Conservation (phyloP, 805 yeast genomes). For the Candida ficus region DNA sequence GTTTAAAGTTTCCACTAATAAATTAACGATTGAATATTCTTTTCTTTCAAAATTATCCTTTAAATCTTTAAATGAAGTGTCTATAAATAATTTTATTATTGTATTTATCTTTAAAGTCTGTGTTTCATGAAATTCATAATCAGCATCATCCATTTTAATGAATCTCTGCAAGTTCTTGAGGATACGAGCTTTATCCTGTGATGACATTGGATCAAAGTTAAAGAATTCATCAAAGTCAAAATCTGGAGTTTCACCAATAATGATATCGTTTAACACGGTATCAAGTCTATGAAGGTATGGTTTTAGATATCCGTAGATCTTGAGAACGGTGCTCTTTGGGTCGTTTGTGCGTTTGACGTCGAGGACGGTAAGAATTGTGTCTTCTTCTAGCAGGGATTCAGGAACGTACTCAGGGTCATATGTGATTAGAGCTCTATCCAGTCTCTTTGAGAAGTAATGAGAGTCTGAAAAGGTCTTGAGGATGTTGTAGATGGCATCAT, state of each 20-base stretch:
- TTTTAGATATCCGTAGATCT: conserved; percentile 6
- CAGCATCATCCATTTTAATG: conserved; percentile 20
- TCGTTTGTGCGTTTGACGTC: conserved; percentile 15
- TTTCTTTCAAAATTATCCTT: conserved; percentile 14
- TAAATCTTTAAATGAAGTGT: conserved; percentile 18
- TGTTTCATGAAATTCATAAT: conserved; percentile 7
- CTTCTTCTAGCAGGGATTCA: conserved; percentile 17
- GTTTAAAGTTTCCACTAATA: conserved; percentile 23
- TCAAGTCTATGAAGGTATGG: conserved; percentile 13
- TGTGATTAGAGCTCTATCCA: conserved; percentile 10
- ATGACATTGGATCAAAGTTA: conserved; percentile 11
- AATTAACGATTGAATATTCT: conserved; percentile 19
- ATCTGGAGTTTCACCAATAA: background rate
- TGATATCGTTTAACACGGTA: background rate
- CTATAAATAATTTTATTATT: conserved; percentile 14
- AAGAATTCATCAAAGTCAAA: conserved; percentile 17
- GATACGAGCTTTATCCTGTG: conserved; percentile 22
- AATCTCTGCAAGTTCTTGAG: conserved; percentile 16
- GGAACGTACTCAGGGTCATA: conserved; percentile 12
- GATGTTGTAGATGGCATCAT: conserved; percentile 5
- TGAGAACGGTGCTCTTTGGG: conserved; percentile 16
- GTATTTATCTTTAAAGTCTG: conserved; percentile 9
- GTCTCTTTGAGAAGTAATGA: conserved; percentile 14
- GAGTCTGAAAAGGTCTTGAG: conserved; percentile 6
- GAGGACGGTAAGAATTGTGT: conserved; percentile 11